Evolutionary conservation across 2,329 filamentous ascomycete genomes (phyloP).

Genomic region (Alternaria sp.): DNA sequence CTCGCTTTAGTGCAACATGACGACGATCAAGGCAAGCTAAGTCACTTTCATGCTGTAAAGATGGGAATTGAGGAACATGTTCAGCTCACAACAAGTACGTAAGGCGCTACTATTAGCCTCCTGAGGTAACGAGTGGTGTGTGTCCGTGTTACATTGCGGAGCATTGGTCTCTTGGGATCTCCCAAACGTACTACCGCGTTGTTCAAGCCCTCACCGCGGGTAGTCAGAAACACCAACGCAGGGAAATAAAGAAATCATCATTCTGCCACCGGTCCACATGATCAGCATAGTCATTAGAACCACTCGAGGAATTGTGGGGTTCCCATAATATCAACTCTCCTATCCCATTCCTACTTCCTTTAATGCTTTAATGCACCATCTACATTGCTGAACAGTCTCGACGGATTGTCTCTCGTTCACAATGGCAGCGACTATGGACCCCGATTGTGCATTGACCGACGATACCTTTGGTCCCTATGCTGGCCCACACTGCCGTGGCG

Average conservation of each 20-base stretch:
- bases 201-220: constrained; percentile 22
- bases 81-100: constrained; percentile 18
- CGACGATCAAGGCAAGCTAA: constrained; percentile 18
- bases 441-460: constrained; percentile 37
- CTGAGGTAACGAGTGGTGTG: constrained; percentile 1
- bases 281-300: constrained; percentile 20
- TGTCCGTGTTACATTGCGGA: constrained; percentile 19
- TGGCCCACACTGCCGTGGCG: constrained; percentile 42
- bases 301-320: constrained; percentile 22
- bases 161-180: constrained; percentile 17
- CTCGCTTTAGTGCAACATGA: constrained; percentile 18
- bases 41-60: constrained; percentile 17
- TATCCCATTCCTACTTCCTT: constrained; percentile 27
- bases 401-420: constrained; percentile 26
- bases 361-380: constrained; percentile 37
- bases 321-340: constrained; percentile 25
- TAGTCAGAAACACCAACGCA: constrained; percentile 25
- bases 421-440: constrained; percentile 34
- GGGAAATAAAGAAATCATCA: constrained; percentile 20
- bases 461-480: constrained; percentile 46
- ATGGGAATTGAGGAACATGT: constrained; percentile 17
- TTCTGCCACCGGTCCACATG: constrained; percentile 34
- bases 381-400: constrained; percentile 24
- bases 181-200: constrained; percentile 11
- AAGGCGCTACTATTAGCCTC: constrained; percentile 11